These are phyloP conservation scores for Hypoxylon sp. DNA, from an alignment of 2,329 filamentous ascomycete genomes.

Conservation along the genomic window DNA sequence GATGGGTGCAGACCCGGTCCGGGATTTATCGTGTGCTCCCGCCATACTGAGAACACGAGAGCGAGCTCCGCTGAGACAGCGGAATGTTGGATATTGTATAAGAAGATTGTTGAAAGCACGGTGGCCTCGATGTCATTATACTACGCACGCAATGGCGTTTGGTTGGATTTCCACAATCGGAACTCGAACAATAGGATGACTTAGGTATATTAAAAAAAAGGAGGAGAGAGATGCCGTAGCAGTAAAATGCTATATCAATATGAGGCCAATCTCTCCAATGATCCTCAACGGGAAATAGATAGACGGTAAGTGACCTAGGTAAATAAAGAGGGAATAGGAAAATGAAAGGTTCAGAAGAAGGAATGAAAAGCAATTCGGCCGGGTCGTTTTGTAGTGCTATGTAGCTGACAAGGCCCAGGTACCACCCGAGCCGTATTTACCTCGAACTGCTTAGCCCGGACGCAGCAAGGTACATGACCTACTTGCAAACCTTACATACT, in stretches of 20 bases:
- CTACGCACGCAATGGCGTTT: conserved; percentile 35
- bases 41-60: conserved; percentile 44
- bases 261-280: too few species aligned
- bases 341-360: conserved; percentile 7
- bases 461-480: too few species aligned
- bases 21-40: conserved; percentile 36
- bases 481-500: too few species aligned
- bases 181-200: conserved; percentile 3
- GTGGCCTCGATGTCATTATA: conserved; percentile 39
- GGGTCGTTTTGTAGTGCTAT: conserved; percentile 9
- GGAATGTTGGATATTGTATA: conserved; percentile 41
- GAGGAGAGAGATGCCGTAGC: too few species aligned
- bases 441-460: too few species aligned
- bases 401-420: too few species aligned
- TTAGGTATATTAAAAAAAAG: too few species aligned
- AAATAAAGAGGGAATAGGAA: conserved; percentile 15
- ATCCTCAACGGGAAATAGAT: conserved; percentile 9
- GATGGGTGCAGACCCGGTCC: conserved; percentile 3
- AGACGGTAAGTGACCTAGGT: too few species aligned
- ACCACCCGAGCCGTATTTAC: conserved; percentile 5
- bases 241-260: conserved; percentile 4
- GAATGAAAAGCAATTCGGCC: conserved; percentile 15
- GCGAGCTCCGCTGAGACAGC: conserved; percentile 44
- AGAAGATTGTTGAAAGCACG: conserved; percentile 35
- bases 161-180: conserved; percentile 10